Conservation (phyloP, 345 rosid species). For the Boechera divaricarpa region DNA sequence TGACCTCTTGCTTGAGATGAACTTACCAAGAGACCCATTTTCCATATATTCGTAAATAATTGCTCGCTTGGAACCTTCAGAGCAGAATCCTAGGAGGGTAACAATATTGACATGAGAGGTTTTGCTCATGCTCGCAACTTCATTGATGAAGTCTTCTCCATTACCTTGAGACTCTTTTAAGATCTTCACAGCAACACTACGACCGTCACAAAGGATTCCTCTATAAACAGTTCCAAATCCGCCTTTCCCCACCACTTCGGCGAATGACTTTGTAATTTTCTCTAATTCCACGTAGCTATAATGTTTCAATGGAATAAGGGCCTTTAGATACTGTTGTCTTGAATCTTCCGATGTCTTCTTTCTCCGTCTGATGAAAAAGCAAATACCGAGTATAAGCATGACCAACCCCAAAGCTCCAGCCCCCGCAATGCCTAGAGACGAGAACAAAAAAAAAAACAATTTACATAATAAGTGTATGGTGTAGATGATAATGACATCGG, state of each 20-base stretch:
- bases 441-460: no score
- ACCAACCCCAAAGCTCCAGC: slow-evolving; percentile 25
- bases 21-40: slow-evolving; percentile 53
- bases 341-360: slow-evolving; percentile 33
- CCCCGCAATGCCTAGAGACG: slow-evolving; percentile 48
- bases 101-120: slow-evolving; percentile 60
- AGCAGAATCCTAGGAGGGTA: slow-evolving; percentile 51
- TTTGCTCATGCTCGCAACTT: slow-evolving; percentile 56
- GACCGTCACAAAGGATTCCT: slow-evolving; percentile 41
- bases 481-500: no score
- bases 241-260: background rate
- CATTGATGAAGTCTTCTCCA: slow-evolving; percentile 54
- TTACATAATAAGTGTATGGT: background rate
- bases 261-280: background rate
- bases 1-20: background rate
- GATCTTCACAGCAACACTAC: slow-evolving; percentile 41
- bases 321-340: background rate
- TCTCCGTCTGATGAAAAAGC: slow-evolving; percentile 38
- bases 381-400: slow-evolving; percentile 33
- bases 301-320: background rate
- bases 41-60: slow-evolving; percentile 49
- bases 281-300: background rate
- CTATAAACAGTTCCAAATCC: slow-evolving; percentile 17
- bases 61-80: slow-evolving; percentile 43
- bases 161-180: slow-evolving; percentile 20